Evolutionary conservation across 441 rosid species (phyloP), one percentile per base, ranked within the genome.

Genomic region (Mallotus japonicus): DNA sequence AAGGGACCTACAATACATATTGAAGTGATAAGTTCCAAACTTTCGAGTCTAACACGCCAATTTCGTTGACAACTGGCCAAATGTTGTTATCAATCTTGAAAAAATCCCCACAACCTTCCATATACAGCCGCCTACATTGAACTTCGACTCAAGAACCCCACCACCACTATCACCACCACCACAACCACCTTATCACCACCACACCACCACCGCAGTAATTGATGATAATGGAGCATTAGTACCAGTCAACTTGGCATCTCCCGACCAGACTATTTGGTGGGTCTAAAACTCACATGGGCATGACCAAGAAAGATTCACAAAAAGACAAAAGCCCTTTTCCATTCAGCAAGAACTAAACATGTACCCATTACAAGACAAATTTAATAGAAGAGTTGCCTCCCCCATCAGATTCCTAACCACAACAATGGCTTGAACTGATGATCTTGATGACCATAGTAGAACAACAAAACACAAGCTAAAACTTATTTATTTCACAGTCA

Each of bases 401-500:
- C 16, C 64, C 51, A 71, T 63, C 76, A 76, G 42, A 71, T 71
- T 74, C 50, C 59, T 57, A 40, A 50, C 73, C 72, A 61, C 71
- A 19, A 47, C 19, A 40, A 9, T 49, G 57, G 13, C 28, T 9
- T n/a, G 53, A 53, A 24, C 50, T 47, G 61, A 40, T 17, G 40
- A 62, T 15, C 61, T 17, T 17, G 24, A 37, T 14, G 9, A 57
- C 20, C 5, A 50, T 51, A 12, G 13, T 1, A 50, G 49, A 15
- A 22, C 24, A 15, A 7, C 17, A 50, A 16, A 28, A 65, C 6
- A 70, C 63, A 70, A n/a, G 61, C 69, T 62, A 74, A 55, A 20
- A 57, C 79, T 83, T 82, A 77, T 84, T 86, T 82, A 84, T 83
- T 55, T 71, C 62, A 83, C 84, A 84, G 76, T 72, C 80, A 8